Conservation (phyloP, 1,284 basidiomycete species). For the Cryptococcus sp. region DNA sequence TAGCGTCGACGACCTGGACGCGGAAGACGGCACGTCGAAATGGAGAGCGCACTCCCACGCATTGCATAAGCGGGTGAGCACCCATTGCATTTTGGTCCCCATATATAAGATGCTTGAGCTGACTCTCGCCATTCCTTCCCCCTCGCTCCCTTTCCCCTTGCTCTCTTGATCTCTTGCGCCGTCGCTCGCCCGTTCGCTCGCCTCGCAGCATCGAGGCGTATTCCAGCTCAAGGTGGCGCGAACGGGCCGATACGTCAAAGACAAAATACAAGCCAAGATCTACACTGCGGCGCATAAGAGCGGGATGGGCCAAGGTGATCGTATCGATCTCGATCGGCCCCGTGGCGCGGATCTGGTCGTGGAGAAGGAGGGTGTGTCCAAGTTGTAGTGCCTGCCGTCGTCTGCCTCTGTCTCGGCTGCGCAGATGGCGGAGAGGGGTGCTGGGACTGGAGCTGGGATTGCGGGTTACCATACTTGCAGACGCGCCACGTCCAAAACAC, state of each 20-base stretch:
- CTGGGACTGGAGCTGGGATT: too few relatives aligned
- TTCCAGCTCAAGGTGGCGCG: constrained; percentile 52
- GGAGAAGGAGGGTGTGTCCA: constrained; percentile 50
- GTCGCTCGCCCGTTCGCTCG: background rate
- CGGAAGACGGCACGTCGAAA: constrained; percentile 30
- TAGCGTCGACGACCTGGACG: constrained; percentile 6
- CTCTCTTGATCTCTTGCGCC: background rate
- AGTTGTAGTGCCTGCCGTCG: constrained; percentile 18
- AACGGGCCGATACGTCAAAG: constrained; percentile 50
- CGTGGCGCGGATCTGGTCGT: constrained; percentile 45
- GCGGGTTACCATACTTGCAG: too few relatives aligned
- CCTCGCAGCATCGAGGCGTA: constrained; percentile 43
- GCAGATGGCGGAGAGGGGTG: too few relatives aligned
- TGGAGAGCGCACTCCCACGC: constrained; percentile 42
- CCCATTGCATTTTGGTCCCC: too few relatives aligned
- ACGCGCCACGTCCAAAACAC: too few relatives aligned
- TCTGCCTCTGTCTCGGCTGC: too few relatives aligned
- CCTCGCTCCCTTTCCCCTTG: background rate
- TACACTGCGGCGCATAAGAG: constrained; percentile 20
- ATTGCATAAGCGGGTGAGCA: constrained; percentile 38
- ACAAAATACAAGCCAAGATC: constrained; percentile 46
- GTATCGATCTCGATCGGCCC: constrained; percentile 20
- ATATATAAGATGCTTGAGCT: background rate
- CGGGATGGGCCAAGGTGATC: constrained; percentile 12
- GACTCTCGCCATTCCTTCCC: background rate